Base-by-base conservation (phyloP, 2,329 filamentous ascomycete genomes). In the Fusarium abutilonis region DNA sequence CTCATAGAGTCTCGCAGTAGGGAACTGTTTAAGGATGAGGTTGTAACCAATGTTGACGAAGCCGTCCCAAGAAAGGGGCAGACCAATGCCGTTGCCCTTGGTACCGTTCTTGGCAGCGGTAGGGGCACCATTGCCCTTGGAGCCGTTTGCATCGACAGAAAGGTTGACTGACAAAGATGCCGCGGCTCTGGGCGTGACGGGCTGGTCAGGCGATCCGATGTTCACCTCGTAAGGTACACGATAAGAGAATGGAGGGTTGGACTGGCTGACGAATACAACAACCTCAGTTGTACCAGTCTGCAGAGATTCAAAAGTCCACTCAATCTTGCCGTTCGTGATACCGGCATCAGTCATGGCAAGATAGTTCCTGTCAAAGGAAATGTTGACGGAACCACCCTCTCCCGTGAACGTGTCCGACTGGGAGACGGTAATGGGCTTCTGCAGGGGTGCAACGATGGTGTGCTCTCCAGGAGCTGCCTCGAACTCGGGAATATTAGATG, bases 161-260 rank as follows among this genome's bases (percentile, higher is more conserved):
- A 10, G 28, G n/a, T 11, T 35, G 23, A 60, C 53, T 6, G 43
- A 53, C 10, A 60, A 48, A 28, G 32, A 36, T 3, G 23, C 38
- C 4, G 15, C 4, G 19, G 53, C 15, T 31, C 40, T 44, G 11
- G 34, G 1, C 2, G 26, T 23, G 6, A 9, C 41, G 14, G 42
- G 14, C 1, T 38, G 23, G 4, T 44, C 19, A 13, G 14, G 44
- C 15, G 15, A 40, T 6, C 13, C 50, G 28, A 52, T 48, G 29
- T 38, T 43, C 17, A 60, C 53, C 1, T 17, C 2, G 28, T 60
- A 48, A 34, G 42, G 23, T 6, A 58, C 60, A 23, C 77, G 77
- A 51, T 79, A 79, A 41, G 80, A 70, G 47, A 78, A 78, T 4
- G 74, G 72, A 52, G 78, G 76, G 26, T 76, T 68, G 46, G 56